Conservation (phyloP, 306 rosid genomes). For the Chamaecrista fasciculata region DNA sequence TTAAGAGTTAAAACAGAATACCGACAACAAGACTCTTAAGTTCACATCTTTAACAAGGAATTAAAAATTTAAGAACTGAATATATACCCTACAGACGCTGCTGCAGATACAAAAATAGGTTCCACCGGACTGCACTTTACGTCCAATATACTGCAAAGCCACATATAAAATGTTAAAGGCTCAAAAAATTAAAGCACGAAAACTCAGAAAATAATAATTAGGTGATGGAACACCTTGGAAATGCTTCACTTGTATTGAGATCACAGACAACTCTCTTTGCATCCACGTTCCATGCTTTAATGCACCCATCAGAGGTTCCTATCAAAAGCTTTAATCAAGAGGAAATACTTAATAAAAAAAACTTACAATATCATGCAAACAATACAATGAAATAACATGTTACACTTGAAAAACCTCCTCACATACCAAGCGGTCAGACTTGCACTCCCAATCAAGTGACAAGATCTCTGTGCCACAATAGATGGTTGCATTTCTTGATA, state of each 20-base stretch:
- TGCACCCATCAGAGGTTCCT: slow-evolving; percentile 91
- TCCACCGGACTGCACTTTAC: slow-evolving; percentile 97
- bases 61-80: slow-evolving; percentile 15
- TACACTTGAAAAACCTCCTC: slow-evolving; percentile 28
- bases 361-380: slow-evolving; percentile 28
- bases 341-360: slow-evolving; percentile 33
- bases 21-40: slow-evolving; percentile 6
- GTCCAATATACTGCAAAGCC: slow-evolving; percentile 76
- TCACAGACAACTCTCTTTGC: slow-evolving; percentile 98
- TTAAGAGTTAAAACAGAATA: slow-evolving; percentile 4
- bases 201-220: not conserved
- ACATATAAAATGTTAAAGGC: slow-evolving; percentile 14
- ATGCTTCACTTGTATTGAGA: slow-evolving; percentile 72
- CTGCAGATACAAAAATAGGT: slow-evolving; percentile 90
- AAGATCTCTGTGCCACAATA: slow-evolving; percentile 88
- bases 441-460: slow-evolving; percentile 98
- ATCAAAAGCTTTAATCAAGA: slow-evolving; percentile 80
- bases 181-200: slow-evolving; percentile 14
- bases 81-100: slow-evolving; percentile 87
- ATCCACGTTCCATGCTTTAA: slow-evolving; percentile 96
- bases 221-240: slow-evolving; percentile 65
- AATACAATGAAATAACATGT: not conserved
- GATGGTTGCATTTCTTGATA: slow-evolving; percentile 94
- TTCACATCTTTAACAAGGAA: slow-evolving; percentile 10
- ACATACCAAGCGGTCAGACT: slow-evolving; percentile 94